phyloP scores from a whole-genome alignment of 2,329 filamentous ascomycete genomes.

The Chalaropsis ovoidea region DNA sequence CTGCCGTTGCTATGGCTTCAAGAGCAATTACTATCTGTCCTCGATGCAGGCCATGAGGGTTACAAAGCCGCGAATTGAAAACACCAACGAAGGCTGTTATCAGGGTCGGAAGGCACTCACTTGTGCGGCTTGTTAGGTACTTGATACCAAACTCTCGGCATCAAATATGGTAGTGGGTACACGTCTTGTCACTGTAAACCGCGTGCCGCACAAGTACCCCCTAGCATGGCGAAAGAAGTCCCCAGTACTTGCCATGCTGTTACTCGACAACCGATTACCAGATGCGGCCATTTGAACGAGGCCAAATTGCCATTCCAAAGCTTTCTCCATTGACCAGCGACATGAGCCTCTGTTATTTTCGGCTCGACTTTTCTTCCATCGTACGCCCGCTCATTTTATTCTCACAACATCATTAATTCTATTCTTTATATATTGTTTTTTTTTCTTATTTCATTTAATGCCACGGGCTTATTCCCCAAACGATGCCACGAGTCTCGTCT shows the following conservation, averaged over 20 bases:
- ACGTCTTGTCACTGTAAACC: not conserved
- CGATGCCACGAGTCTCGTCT: constrained; percentile 21
- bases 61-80: no score
- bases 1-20: no score
- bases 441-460: not conserved
- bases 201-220: not conserved
- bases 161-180: not conserved
- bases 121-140: not conserved
- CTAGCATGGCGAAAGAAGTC: not conserved
- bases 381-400: not conserved
- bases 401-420: not conserved
- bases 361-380: not conserved
- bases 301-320: constrained; percentile 5
- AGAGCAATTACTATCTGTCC: no score
- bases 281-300: not conserved
- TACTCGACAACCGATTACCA: not conserved
- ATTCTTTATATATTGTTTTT: not conserved
- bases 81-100: no score
- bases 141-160: not conserved
- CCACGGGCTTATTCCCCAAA: not conserved
- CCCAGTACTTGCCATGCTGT: not conserved
- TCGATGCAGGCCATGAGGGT: no score
- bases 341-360: not conserved
- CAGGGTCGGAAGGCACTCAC: not conserved
- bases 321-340: not conserved